Conservation (phyloP, 805 yeast genomes). For the Saccharomycopsis schoenii region DNA sequence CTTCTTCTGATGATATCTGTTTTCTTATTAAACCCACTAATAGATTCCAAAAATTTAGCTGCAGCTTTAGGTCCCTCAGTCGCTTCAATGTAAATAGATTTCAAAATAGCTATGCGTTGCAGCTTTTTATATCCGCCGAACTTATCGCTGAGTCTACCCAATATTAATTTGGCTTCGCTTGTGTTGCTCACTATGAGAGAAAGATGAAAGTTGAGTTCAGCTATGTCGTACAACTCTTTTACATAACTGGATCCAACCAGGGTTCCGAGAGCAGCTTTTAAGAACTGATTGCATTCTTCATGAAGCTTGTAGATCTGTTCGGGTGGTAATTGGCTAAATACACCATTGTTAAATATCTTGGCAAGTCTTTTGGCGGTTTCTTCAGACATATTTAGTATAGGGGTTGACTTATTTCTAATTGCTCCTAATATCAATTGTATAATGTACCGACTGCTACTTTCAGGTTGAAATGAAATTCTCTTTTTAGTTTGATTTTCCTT, state of each 20-base stretch:
- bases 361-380: constrained; percentile 37
- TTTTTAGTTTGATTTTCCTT: no score
- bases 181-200: constrained; percentile 55
- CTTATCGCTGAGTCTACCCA: constrained; percentile 58
- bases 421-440: background rate
- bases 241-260: constrained; percentile 21
- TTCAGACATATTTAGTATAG: constrained; percentile 3
- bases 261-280: background rate
- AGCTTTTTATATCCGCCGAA: constrained; percentile 44
- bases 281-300: constrained; percentile 29
- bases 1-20: constrained; percentile 21
- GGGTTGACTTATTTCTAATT: background rate
- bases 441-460: no score
- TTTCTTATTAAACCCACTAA: constrained; percentile 18
- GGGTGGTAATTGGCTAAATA: constrained; percentile 42
- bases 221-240: constrained; percentile 41
- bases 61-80: constrained; percentile 34
- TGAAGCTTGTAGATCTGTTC: constrained; percentile 33
- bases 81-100: constrained; percentile 48
- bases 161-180: constrained; percentile 54
- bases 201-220: constrained; percentile 66
- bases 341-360: constrained; percentile 38
- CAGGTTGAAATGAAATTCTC: no score
- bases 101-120: constrained; percentile 46
- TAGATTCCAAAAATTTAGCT: constrained; percentile 26